Percentiles rank a stretch among this genome's conserved stretches.
These are phyloP conservation scores for Solanum stenotomum DNA, from an alignment of 257 asterid species.

Conservation along the genomic window DNA sequence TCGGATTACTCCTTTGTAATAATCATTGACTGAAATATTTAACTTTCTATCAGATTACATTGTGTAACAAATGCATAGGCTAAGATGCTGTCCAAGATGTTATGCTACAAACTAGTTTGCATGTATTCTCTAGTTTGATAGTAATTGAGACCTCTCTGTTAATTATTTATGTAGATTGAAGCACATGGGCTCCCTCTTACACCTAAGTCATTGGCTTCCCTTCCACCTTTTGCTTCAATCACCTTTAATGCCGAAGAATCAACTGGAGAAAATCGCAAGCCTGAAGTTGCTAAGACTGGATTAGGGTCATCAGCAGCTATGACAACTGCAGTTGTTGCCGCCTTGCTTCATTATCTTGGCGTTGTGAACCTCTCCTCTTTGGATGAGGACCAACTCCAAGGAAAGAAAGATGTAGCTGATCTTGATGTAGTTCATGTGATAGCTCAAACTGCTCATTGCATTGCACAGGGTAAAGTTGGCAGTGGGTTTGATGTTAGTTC, in stretches of 20 bases:
- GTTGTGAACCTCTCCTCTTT: conserved; percentile 61
- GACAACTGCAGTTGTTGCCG: conserved; percentile 97
- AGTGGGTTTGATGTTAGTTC: conserved; percentile 98
- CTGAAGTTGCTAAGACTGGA: conserved; percentile 99
- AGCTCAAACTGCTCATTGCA: conserved; percentile 97
- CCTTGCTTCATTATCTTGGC: conserved; percentile 81
- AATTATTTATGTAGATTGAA: conserved; percentile 57
- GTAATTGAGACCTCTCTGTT: neutral
- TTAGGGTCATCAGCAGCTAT: conserved; percentile 99
- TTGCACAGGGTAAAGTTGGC: conserved; percentile 98
- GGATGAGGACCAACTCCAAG: conserved; percentile 18
- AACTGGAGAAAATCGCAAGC: conserved; percentile 54
- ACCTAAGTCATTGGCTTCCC: conserved; percentile 81
- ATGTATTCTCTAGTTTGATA: neutral
- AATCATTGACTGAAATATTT: neutral
- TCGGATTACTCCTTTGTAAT: neutral
- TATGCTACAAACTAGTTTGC: neutral
- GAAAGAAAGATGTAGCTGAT: conserved; percentile 15
- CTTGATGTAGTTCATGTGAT: conserved; percentile 79
- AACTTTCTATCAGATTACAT: neutral
- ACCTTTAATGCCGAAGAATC: conserved; percentile 78
- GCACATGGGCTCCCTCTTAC: conserved; percentile 74
- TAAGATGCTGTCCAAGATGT: neutral
- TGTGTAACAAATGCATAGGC: neutral
- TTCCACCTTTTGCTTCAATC: conserved; percentile 83